A percentile compares a stretch with the other conserved stretches of the same genome.
These are phyloP conservation scores for Geotrichum klebahnii DNA, from an alignment of 1,139 yeast species.

Conservation along the genomic window DNA sequence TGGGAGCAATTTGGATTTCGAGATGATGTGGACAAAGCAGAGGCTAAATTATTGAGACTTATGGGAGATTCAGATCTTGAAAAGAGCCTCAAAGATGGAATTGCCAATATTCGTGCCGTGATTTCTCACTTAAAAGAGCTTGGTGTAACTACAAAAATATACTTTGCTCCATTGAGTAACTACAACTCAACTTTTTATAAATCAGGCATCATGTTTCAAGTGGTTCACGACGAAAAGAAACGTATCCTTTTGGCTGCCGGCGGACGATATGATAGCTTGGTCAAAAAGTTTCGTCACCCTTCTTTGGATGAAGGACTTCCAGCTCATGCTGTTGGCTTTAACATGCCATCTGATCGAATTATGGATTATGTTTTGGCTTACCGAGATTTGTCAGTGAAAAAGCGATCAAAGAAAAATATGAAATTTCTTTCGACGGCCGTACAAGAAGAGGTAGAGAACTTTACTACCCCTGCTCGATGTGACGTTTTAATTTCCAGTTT, in stretches of 20 bases:
- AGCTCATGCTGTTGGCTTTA: constrained; percentile 75
- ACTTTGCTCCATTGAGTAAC: constrained; percentile 69
- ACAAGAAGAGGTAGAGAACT: constrained; percentile 20
- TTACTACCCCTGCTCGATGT: constrained; percentile 48
- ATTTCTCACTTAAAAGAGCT: constrained; percentile 52
- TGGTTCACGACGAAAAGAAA: constrained; percentile 54
- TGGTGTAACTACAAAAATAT: constrained; percentile 52
- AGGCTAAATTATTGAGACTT: constrained; percentile 55
- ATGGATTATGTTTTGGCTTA: constrained; percentile 48
- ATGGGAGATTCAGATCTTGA: constrained; percentile 74
- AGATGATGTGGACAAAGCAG: constrained; percentile 61
- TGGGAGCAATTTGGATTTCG: constrained; percentile 74
- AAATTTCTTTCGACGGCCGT: constrained; percentile 24
- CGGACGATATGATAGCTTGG: constrained; percentile 78
- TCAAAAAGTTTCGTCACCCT: constrained; percentile 58
- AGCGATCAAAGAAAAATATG: constrained; percentile 25
- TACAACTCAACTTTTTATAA: constrained; percentile 74
- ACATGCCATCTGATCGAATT: constrained; percentile 62
- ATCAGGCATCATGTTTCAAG: constrained; percentile 85
- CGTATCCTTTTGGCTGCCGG: constrained; percentile 73
- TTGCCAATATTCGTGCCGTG: constrained; percentile 58
- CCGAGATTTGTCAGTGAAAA: constrained; percentile 27
- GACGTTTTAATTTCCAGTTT: constrained; percentile 75
- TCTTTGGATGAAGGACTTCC: constrained; percentile 44
- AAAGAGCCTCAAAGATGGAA: constrained; percentile 56